Evolutionary conservation across 148 eudicot species (phyloP).

Genomic region (Rhododendron vialii): DNA sequence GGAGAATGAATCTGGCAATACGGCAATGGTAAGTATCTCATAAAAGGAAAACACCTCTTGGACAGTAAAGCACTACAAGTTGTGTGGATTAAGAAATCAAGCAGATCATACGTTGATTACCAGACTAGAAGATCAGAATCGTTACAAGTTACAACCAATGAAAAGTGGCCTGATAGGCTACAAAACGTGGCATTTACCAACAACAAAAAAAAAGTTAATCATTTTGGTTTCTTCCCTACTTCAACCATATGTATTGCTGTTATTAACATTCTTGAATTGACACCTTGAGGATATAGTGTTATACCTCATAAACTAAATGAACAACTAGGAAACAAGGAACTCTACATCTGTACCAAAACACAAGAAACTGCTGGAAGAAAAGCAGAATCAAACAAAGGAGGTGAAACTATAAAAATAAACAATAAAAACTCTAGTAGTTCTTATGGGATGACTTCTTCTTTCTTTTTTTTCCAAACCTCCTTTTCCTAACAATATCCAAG

Average conservation of each 20-base stretch:
- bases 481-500: neutral
- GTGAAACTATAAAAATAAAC: neutral
- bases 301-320: neutral
- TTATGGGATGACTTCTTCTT: neutral
- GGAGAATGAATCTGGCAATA: conserved; percentile 28
- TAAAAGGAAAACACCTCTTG: neutral
- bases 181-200: neutral
- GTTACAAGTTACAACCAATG: neutral
- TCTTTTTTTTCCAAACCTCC: too few species aligned
- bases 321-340: conserved; percentile 9
- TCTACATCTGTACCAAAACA: neutral
- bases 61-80: conserved; percentile 10
- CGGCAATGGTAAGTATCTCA: conserved; percentile 8
- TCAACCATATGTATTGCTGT: neutral
- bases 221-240: neutral
- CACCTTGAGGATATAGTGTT: neutral
- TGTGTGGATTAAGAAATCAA: neutral
- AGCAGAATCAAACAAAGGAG: conserved; percentile 13
- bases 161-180: neutral
- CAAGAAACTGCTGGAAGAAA: conserved; percentile 3
- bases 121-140: neutral
- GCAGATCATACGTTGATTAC: neutral
- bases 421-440: neutral
- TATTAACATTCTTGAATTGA: neutral
- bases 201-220: neutral